phyloP scores from a whole-genome alignment of 1,284 basidiomycete species.

The Irpex sp. region DNA sequence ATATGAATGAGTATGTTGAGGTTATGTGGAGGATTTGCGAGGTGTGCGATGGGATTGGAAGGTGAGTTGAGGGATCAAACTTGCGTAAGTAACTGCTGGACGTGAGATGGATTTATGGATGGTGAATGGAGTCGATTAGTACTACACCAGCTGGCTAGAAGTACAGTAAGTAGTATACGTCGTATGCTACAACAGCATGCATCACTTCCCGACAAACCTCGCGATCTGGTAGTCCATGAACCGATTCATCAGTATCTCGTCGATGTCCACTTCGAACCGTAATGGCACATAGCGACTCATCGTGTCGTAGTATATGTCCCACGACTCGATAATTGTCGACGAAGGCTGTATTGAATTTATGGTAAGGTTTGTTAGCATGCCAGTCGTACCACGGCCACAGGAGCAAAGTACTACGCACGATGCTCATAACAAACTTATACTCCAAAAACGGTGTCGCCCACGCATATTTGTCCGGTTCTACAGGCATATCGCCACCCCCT shows the following conservation, averaged over 20 bases:
- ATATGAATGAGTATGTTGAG: no score
- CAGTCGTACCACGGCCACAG: neutral
- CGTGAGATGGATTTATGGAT: no score
- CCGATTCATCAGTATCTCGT: neutral
- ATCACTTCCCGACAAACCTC: neutral
- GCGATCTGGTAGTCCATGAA: neutral
- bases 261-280: neutral
- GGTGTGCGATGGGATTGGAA: no score
- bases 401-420: neutral
- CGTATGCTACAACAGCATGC: no score
- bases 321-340: neutral
- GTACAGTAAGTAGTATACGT: no score
- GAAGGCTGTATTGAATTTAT: no score
- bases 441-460: neutral
- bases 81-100: no score
- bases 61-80: no score
- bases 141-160: no score
- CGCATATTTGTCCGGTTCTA: neutral
- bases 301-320: neutral
- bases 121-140: no score
- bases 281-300: neutral
- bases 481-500: neutral
- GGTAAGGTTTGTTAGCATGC: no score
- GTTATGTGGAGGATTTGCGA: no score
- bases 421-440: neutral